Evolutionary conservation across 2,329 filamentous ascomycete genomes (phyloP), one percentile per base, ranked within the genome.

Genomic region (Periconia sp.): DNA sequence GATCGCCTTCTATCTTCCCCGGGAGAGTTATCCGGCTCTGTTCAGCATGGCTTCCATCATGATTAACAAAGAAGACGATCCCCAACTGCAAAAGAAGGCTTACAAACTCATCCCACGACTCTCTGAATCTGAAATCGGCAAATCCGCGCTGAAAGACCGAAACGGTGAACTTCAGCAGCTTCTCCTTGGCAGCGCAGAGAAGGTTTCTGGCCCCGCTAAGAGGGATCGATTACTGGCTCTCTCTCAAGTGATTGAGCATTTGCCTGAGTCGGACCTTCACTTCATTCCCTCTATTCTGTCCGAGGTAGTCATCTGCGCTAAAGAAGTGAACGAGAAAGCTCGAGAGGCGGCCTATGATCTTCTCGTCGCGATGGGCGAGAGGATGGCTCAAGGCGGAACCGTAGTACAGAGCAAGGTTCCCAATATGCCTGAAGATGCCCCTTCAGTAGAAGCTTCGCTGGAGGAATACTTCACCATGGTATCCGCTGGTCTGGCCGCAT

Each of bases 391-490:
- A 55, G 85, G 90, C 3, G 87, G 87, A 37, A 80, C 82, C 47
- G 94, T 99, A 57, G 83, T 93, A 65, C 95, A 96, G 74, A 87
- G 85, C 62, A 91, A 93, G 70, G 89, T 97, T 2, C 84, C 91
- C 2, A 87, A 93, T 71, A 96, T 97, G 91, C 84, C 91, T 3
- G 78, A 84, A 45, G 87, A 95, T 71, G 89, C 92, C 0, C 88
- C 90, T 2, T 80, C 87, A 31, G 92, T 88, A 3, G 81, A 84
- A 2, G 93, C 94, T 18, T 92, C 84, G 41, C 84, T 99, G 37
- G 93, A 97, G 67, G 94, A 97, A 74, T 97, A 92, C 76, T 91
- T 97, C 78, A 97, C 93, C 51, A 99, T 99, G 94, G 90, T 97
- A 30, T 96, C 91, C 61, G 94, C 94, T 46, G 94, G 94, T 76